phyloP scores from a whole-genome alignment of 2,329 filamentous ascomycete genomes.

The Sordariomycetes sp. region DNA sequence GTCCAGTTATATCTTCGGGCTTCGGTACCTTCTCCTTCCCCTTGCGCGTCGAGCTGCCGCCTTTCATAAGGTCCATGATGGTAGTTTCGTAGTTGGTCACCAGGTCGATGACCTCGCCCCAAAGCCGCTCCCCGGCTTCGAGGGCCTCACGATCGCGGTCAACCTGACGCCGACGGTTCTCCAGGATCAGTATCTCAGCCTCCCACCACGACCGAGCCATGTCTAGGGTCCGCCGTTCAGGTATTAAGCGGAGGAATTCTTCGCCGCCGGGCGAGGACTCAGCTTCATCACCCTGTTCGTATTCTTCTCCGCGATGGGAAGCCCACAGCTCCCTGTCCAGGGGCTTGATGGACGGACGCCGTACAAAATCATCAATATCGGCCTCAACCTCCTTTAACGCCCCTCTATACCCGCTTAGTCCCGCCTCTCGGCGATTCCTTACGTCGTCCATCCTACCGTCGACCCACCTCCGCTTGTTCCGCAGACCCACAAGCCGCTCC shows the following conservation, averaged over 20 bases:
- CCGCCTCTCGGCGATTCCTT: conserved; percentile 56
- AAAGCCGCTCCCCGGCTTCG: conserved; percentile 55
- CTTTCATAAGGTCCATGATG: conserved; percentile 45
- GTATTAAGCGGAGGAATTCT: conserved; percentile 50
- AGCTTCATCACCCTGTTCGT: conserved; percentile 5
- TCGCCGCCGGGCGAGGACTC: conserved; percentile 23
- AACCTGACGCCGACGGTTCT: conserved; percentile 42
- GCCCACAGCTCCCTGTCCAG: conserved; percentile 35
- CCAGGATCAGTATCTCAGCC: conserved; percentile 46
- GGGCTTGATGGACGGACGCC: conserved; percentile 42
- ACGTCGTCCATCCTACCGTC: conserved; percentile 50
- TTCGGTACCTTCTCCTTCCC: conserved; percentile 9
- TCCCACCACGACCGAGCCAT: conserved; percentile 66
- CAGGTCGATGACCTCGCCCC: conserved; percentile 49
- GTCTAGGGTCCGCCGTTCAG: conserved; percentile 54
- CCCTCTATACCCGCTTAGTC: conserved; percentile 60
- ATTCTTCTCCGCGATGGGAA: conserved; percentile 6
- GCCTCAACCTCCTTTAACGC: conserved; percentile 56
- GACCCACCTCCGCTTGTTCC: conserved; percentile 47
- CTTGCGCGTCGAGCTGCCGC: conserved; percentile 8
- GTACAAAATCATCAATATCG: conserved; percentile 49
- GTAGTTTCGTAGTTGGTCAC: conserved; percentile 55
- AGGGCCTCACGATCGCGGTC: conserved; percentile 54
- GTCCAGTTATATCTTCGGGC: conserved; percentile 26
- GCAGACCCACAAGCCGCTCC: conserved; percentile 49